These are phyloP conservation scores for Neurospora pannonica DNA, from an alignment of 495 filamentous ascomycete genomes.

Conservation along the genomic window DNA sequence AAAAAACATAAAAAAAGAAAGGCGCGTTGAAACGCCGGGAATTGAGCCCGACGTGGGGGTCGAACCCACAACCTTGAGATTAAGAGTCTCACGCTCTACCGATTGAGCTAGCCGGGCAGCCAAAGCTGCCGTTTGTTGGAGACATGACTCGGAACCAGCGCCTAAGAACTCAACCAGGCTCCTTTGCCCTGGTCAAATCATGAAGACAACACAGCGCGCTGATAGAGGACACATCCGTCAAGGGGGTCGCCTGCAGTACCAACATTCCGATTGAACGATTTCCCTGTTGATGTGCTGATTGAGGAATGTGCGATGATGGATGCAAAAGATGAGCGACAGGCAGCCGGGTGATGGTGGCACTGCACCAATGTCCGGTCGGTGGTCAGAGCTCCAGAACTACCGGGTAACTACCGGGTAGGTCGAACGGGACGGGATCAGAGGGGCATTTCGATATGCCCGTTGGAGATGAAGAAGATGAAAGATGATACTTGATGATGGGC, in stretches of 20 bases:
- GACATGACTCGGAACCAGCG: neutral
- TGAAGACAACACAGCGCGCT: neutral
- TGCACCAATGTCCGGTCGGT: neutral
- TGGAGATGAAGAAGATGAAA: neutral
- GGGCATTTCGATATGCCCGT: neutral
- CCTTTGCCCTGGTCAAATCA: neutral
- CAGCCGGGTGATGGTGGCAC: neutral
- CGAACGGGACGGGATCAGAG: neutral
- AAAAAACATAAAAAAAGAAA: neutral
- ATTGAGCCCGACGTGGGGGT: neutral
- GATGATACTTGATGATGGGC: neutral
- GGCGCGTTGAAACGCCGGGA: neutral
- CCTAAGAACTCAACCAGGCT: neutral
- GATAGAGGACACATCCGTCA: neutral
- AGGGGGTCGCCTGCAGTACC: neutral
- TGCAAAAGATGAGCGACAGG: neutral
- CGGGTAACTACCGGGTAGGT: neutral
- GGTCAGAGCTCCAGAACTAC: neutral
- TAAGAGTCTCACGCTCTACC: constrained; percentile 70
- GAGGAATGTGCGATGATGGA: neutral
- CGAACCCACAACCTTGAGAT: neutral
- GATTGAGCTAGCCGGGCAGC: constrained; percentile 53
- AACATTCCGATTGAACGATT: neutral
- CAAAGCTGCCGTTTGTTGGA: neutral
- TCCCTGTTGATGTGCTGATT: neutral